Conservation (phyloP, 2,329 filamentous ascomycete species). For the Pseudopyricularia cyperi region DNA sequence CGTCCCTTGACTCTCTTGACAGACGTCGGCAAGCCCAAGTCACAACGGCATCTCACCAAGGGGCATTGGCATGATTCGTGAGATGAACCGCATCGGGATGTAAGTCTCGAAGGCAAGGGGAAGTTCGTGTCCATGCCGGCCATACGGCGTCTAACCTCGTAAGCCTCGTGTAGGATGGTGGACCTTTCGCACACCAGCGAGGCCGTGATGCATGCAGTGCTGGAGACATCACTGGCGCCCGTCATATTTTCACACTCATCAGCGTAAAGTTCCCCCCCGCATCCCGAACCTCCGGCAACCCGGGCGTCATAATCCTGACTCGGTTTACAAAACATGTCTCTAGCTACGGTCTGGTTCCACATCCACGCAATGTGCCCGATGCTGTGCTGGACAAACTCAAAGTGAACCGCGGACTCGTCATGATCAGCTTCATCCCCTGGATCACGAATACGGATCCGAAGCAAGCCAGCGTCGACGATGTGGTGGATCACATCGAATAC, state of each 20-base stretch:
- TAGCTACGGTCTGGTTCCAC: background rate
- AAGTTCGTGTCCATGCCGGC: background rate
- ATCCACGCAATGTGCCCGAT: slow-evolving; percentile 25
- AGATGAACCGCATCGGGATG: slow-evolving; percentile 21
- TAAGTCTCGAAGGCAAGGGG: slow-evolving; percentile 1
- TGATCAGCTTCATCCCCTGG: slow-evolving; percentile 21
- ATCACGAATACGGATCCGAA: slow-evolving; percentile 26
- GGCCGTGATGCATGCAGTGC: slow-evolving; percentile 11
- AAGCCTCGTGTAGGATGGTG: slow-evolving; percentile 11
- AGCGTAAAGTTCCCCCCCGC: slow-evolving; percentile 7
- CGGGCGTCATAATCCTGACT: background rate
- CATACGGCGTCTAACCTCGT: background rate
- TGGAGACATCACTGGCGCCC: slow-evolving; percentile 13
- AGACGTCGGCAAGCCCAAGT: slow-evolving; percentile 11
- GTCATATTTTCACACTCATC: slow-evolving; percentile 19
- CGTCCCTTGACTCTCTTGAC: background rate
- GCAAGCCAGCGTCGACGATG: slow-evolving; percentile 62
- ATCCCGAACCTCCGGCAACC: slow-evolving; percentile 9
- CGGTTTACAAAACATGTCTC: background rate
- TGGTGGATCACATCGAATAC: slow-evolving; percentile 68
- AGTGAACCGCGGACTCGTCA: slow-evolving; percentile 23
- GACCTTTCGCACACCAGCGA: slow-evolving; percentile 18
- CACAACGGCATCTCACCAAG: background rate
- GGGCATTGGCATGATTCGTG: slow-evolving; percentile 5
- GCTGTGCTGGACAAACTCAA: slow-evolving; percentile 19